phyloP scores from a whole-genome alignment of 305 asterid genomes.

The Petunia hybrid region DNA sequence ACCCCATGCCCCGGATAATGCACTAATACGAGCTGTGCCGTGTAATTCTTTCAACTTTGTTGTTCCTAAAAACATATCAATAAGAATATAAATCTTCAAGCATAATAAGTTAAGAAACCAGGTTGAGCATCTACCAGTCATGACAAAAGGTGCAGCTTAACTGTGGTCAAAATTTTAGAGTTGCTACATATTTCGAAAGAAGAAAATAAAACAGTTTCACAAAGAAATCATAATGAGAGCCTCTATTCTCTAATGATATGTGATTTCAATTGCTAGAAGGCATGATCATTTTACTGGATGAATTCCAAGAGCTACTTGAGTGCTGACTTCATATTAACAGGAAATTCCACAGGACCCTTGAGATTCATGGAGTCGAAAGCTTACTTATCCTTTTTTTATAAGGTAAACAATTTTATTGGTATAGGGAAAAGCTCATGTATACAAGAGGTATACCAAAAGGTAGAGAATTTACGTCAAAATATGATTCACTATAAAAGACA shows the following conservation, averaged over 20 bases:
- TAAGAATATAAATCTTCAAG: conserved; percentile 28
- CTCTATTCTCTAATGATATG: conserved; percentile 18
- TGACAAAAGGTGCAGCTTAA: conserved; percentile 20
- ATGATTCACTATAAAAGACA: too few species aligned
- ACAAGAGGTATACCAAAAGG: too few species aligned
- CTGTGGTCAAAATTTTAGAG: conserved; percentile 14
- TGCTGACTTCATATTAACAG: neutral
- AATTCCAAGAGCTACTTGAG: neutral
- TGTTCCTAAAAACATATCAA: conserved; percentile 66
- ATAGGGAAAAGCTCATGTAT: too few species aligned
- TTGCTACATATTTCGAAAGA: neutral
- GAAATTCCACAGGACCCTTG: neutral
- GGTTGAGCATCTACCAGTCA: conserved; percentile 26
- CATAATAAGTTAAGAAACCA: conserved; percentile 25
- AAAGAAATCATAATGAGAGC: neutral
- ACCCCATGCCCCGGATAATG: conserved; percentile 74
- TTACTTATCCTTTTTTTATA: neutral
- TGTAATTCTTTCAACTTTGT: conserved; percentile 97
- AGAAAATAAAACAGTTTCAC: neutral
- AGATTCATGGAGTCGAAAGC: neutral
- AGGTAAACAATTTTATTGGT: too few species aligned
- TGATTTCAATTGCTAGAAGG: neutral
- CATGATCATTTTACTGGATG: neutral
- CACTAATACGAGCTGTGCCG: conserved; percentile 59
- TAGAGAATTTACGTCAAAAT: too few species aligned